Percentiles rank a stretch among this genome's conserved stretches.
Conservation (phyloP, 352 stramenopile species). For the Phytopythium oedochilum region DNA sequence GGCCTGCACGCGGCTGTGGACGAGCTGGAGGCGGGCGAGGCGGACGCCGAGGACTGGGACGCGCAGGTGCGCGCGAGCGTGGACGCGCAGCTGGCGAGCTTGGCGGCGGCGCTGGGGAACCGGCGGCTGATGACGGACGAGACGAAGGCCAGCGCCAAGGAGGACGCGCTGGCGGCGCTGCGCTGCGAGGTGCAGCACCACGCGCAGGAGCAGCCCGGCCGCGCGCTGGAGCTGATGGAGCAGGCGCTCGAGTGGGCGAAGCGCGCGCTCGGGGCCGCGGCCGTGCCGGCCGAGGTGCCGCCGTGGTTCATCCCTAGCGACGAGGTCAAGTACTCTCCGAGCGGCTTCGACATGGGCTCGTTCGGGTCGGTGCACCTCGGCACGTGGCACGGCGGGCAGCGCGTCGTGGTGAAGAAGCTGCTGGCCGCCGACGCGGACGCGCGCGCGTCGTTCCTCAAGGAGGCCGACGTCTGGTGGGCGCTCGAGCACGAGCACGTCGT, state of each 20-base stretch:
- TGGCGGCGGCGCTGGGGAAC: constrained; percentile 1
- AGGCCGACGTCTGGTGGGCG: constrained; percentile 23
- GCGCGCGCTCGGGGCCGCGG: not conserved
- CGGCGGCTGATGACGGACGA: constrained; percentile 10
- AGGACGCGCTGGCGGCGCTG: constrained; percentile 14
- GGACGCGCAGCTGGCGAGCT: not conserved
- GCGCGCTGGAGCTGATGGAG: constrained; percentile 10
- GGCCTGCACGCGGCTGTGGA: not conserved
- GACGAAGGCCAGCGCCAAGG: not conserved
- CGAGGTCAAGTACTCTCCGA: constrained; percentile 10
- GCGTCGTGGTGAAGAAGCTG: constrained; percentile 25
- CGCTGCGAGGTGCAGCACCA: constrained; percentile 10
- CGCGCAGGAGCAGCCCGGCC: not conserved
- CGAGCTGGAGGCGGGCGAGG: not conserved
- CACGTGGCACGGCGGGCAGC: constrained; percentile 13
- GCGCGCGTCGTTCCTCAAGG: constrained; percentile 15
- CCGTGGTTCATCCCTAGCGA: constrained; percentile 16
- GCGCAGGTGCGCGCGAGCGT: not conserved
- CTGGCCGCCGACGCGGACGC: constrained; percentile 10
- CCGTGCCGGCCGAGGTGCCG: not conserved
- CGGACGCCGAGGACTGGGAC: not conserved
- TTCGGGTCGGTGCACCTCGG: constrained; percentile 8
- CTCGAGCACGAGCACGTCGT: constrained; percentile 29
- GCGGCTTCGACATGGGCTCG: constrained; percentile 11
- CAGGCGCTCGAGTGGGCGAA: constrained; percentile 1